These are phyloP conservation scores for Antitrichia curtipendula DNA, from an alignment of 225 moss, liverwort and hornwort species.

Conservation along the genomic window DNA sequence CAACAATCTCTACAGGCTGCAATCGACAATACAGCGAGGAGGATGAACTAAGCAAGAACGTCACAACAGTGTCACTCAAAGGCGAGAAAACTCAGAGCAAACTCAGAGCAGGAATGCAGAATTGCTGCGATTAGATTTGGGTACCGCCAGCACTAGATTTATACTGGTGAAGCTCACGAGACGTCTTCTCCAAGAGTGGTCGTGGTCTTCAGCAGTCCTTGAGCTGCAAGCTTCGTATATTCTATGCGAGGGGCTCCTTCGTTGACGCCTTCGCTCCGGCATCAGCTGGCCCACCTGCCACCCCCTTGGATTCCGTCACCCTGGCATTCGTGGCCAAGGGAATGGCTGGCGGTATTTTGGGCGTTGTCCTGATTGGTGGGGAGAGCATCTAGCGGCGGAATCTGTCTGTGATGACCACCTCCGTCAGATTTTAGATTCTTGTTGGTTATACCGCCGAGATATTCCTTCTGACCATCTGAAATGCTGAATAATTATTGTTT, in stretches of 20 bases:
- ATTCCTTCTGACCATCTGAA: background rate
- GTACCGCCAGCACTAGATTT: background rate
- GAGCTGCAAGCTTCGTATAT: background rate
- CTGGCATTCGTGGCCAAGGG: background rate
- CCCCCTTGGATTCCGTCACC: background rate
- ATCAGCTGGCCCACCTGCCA: background rate
- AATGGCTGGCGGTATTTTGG: background rate
- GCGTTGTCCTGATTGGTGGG: background rate
- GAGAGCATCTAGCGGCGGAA: background rate
- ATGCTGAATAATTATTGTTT: background rate
- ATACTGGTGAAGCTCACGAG: background rate
- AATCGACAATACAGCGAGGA: background rate
- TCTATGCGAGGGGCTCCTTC: background rate
- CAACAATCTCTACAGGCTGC: background rate
- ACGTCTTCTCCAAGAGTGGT: background rate
- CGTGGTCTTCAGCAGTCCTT: background rate
- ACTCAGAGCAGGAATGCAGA: background rate
- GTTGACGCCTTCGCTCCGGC: background rate
- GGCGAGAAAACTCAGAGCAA: background rate
- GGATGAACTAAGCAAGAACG: background rate
- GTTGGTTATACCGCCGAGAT: background rate
- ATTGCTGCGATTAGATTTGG: background rate
- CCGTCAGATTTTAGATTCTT: background rate
- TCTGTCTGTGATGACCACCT: background rate
- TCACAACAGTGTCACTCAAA: too few species aligned